Evolutionary conservation across 805 yeast genomes (phyloP).

Genomic region (Ogataea nonfermentans): DNA sequence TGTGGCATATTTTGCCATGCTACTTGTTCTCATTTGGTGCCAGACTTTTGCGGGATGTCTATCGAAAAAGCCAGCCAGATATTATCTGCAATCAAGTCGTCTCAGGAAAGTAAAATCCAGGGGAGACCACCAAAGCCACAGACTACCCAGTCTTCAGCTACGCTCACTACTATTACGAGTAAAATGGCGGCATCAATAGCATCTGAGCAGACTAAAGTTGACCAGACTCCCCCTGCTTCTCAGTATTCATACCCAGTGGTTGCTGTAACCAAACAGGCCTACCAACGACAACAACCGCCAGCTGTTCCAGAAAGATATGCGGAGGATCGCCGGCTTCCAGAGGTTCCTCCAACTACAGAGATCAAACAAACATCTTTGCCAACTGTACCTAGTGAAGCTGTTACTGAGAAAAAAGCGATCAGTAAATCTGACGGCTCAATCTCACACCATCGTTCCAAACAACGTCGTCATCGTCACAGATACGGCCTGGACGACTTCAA

Average conservation of each 20-base stretch:
- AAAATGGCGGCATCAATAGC: constrained; percentile 7
- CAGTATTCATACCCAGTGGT: constrained; percentile 23
- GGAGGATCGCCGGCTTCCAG: constrained; percentile 20
- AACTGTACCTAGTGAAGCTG: constrained; percentile 3
- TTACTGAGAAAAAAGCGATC: background rate
- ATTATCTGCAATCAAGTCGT: constrained; percentile 74
- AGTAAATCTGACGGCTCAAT: background rate
- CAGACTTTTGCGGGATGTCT: constrained; percentile 98
- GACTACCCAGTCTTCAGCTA: constrained; percentile 15
- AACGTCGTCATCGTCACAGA: constrained; percentile 55
- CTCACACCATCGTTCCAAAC: constrained; percentile 29
- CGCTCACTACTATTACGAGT: constrained; percentile 14
- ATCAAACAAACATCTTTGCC: constrained; percentile 1
- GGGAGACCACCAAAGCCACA: constrained; percentile 11
- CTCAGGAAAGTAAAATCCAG: constrained; percentile 43
- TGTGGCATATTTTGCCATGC: constrained; percentile 96
- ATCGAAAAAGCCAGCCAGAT: constrained; percentile 95
- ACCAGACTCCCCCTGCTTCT: constrained; percentile 7
- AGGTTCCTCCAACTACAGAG: constrained; percentile 15
- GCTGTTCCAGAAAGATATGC: constrained; percentile 9
- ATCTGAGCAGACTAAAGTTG: constrained; percentile 12
- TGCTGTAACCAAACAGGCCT: constrained; percentile 25
- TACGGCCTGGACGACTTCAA: constrained; percentile 94
- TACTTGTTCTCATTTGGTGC: constrained; percentile 89
- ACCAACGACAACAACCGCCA: constrained; percentile 10